Evolutionary conservation across 1,139 yeast genomes (phyloP), one percentile per base, ranked within the genome.

Genomic region (Candida tetrigidarum): DNA sequence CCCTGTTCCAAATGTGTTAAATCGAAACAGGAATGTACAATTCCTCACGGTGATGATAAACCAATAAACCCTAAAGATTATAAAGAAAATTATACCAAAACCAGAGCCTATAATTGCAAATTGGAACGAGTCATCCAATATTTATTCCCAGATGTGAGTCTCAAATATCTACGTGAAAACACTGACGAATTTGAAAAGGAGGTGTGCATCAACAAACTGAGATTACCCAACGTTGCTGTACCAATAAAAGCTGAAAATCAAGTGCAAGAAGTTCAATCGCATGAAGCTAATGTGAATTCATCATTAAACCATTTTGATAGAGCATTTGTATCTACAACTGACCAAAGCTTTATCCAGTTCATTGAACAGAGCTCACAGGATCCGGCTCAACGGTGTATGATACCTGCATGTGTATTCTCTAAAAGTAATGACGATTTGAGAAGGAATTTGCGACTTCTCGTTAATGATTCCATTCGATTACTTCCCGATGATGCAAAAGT

Each of bases 341-440:
- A 56, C 28, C 55, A 54, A 37, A 55, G 59, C 37, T 56, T 56
- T 41, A 52, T 56, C 10, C 52, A 49, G 6, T 56, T 55, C 34
- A 52, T 56, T 41, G 50, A 51, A 12, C 49, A 46, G 16, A 50
- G 42, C n/a, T 36, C 44, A 2, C 39, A 44, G 7, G 41, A 37
- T 8, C 41, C 38, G 7, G 45, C 35, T 16, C 39, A 39, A 11
- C 22, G 33, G 3, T 41, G 44, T 18, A 40, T 15, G 25, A 18
- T 39, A 30, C 28, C 39, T 37, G 33, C 37, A 28, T 23, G 35
- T 33, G 30, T 47, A 32, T 42, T 45, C 39, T 41, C 49, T n/a
- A 44, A 45, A 29, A 39, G 48, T 16, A 37, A 39, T 10, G 45
- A 37, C 19, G 43, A 27, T 37, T 42, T 40, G 18, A 19, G 43